Evolutionary conservation across 495 filamentous ascomycete species (phyloP), one percentile per base, ranked within the genome.

Genomic region (Neurospora sublineolata): DNA sequence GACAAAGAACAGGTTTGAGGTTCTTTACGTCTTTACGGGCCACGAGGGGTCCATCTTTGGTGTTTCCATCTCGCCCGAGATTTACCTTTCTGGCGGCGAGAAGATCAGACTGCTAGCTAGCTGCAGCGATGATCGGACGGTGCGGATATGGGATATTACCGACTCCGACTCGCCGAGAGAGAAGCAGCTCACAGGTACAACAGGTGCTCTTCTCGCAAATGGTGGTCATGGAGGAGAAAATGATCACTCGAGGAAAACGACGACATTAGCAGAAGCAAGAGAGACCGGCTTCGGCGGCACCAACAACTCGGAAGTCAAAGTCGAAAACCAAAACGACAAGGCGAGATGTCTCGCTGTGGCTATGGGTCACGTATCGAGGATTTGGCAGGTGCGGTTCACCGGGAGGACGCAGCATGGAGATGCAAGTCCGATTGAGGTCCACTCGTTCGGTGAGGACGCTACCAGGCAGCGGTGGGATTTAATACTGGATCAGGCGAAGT

Each of bases 31-130:
- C 36, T 92, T 98, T 73, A 88, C 88, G 6, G 96, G 94, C 0
- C 95, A 99, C 75, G 93, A 98, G 73, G 95, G 95, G 0, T 97
- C 95, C 0, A 89, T 98, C 7, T 98, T 97, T 74, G 94, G 92
- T 8, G 90, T 98, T 12, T 84, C 86, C 10, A 91, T 97, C 33
- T 97, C 93, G 0, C 84, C 86, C 0, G 78, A 83, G 41, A 82
- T 94, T 5, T 70, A 75, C 11, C 73, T 77, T 12, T 70, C 80
- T 11, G 78, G 75, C 5, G 81, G 78, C 11, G 73, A 75, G 10
- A 77, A 79, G 23, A 80, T 81, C 23, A 84, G 92, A 58, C 73
- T 97, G 14, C 81, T 99, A 3, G 91, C 92, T 33, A 97, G 93
- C 72, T 99, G 95, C 76, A 97, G 94, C 75, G 95, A 99, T 80